Evolutionary conservation across 2,329 filamentous ascomycete species (phyloP).

Genomic region (Diplodia seriata): DNA sequence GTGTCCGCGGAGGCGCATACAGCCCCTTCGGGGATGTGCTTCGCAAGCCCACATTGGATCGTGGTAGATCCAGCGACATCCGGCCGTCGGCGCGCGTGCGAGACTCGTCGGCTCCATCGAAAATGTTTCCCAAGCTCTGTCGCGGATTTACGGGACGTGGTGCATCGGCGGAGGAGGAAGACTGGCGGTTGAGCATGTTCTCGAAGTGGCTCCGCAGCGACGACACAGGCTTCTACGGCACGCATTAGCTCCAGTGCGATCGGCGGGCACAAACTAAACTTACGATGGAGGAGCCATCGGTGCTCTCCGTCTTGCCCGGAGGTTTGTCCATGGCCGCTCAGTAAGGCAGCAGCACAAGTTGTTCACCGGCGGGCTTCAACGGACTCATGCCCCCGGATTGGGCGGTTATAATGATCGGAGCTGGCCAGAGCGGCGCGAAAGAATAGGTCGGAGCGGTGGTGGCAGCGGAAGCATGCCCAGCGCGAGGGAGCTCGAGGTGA

Average conservation of each 20-base stretch:
- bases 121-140: conserved; percentile 43
- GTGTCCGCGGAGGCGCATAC: conserved; percentile 29
- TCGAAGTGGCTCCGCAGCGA: conserved; percentile 83
- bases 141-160: conserved; percentile 38
- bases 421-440: conserved; percentile 26
- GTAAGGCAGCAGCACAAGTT: conserved; percentile 20
- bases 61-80: conserved; percentile 53
- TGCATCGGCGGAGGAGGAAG: conserved; percentile 37
- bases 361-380: conserved; percentile 4
- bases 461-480: conserved; percentile 31
- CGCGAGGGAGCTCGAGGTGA: conserved; percentile 13
- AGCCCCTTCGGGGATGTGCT: conserved; percentile 27
- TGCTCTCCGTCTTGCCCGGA: conserved; percentile 59
- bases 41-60: conserved; percentile 37
- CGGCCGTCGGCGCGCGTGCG: conserved; percentile 43
- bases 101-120: conserved; percentile 42
- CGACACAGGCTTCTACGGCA: conserved; percentile 75
- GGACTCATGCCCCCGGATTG: conserved; percentile 30
- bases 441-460: conserved; percentile 5
- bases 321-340: conserved; percentile 43
- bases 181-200: conserved; percentile 65
- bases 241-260: conserved; percentile 35
- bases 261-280: conserved; percentile 42
- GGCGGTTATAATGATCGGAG: conserved; percentile 26
- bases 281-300: conserved; percentile 79